Percentiles rank a stretch among this genome's conserved stretches.
Evolutionary conservation across 306 rosid species (phyloP).

Genomic region (Lathyrus aphaca): DNA sequence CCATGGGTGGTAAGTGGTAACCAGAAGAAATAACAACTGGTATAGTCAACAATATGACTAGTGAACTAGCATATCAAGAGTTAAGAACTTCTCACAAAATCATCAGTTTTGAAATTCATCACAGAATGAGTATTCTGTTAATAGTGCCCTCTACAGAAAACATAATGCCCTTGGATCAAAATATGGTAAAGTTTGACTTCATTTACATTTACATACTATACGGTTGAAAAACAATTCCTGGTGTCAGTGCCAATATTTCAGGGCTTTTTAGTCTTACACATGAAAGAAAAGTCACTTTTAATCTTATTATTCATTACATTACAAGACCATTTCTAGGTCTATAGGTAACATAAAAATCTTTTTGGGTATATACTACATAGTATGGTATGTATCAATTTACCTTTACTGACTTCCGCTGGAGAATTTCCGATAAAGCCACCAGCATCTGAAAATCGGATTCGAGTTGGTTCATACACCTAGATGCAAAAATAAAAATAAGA

Average conservation of each 20-base stretch:
- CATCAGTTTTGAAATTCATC: conserved; percentile 28
- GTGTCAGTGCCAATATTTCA: conserved; percentile 4
- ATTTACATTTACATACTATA: conserved; percentile 20
- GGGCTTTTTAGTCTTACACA: conserved; percentile 4
- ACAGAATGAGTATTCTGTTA: conserved; percentile 1
- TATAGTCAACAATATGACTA: conserved; percentile 21
- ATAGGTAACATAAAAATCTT: not conserved
- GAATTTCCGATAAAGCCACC: conserved; percentile 86
- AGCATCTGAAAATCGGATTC: conserved; percentile 61
- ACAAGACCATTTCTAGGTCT: conserved; percentile 14
- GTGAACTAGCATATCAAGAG: conserved; percentile 1
- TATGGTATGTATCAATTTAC: conserved; percentile 47
- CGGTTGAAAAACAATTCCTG: conserved; percentile 34
- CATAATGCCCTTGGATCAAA: conserved; percentile 26
- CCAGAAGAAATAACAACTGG: conserved; percentile 11
- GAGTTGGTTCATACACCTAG: conserved; percentile 86
- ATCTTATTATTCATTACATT: conserved; percentile 17
- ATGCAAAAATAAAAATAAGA: conserved; percentile 34
- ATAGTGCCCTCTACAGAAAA: conserved; percentile 5
- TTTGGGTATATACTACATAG: conserved; percentile 2
- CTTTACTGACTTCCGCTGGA: conserved; percentile 88
- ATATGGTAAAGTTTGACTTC: conserved; percentile 7
- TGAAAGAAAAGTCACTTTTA: conserved; percentile 24
- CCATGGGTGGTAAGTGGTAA: not conserved
- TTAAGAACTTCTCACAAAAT: conserved; percentile 29